Evolutionary conservation across 2,329 filamentous ascomycete genomes (phyloP), one percentile per base, ranked within the genome.

Genomic region (Microdochium trichocladiopsis): DNA sequence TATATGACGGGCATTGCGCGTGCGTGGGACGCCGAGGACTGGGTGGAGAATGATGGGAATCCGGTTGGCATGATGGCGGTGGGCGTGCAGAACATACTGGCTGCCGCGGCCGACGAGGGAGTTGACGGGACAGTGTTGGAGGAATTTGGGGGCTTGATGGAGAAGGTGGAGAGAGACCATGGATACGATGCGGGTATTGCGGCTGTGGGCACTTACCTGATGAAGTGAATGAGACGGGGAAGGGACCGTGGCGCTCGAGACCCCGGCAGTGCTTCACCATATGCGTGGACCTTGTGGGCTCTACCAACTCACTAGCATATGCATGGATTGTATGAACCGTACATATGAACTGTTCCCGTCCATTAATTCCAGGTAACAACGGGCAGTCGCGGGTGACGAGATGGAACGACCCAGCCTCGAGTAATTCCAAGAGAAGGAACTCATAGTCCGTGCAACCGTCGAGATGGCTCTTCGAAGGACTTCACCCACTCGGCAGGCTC

Each of bases 61-160:
- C 61, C 63, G 25, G 37, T 62, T 45, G 53, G 48, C 18, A 66
- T 66, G 63, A 59, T 63, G 53, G 43, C 43, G 28, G 28, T 33
- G 28, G 28, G 28, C 28, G 28, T 33, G 28, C 28, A 33, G 28
- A 33, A 33, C 28, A 33, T 33, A 33, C 28, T 33, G 28, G 28
- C 28, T 33, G 28, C 28, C 28, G 28, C 28, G 28, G 28, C 28
- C 28, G 28, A 33, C 28, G 28, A 33, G 28, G 28, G 28, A 33
- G 28, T 33, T 33, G 28, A 33, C 28, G 28, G 28, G 28, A 47
- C 43, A 47, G 43, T 22, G 18, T 47, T 47, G 21, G 21, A 47
- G 21, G 18, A 47, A 47, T 47, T 47, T 22, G 24, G 21, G 43
- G 43, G 43, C 21, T 47, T 1, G 43, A 47, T 25, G 43, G 43